phyloP scores from a whole-genome alignment of 257 asterid species.

The Rauvolfia tetraphylla region DNA sequence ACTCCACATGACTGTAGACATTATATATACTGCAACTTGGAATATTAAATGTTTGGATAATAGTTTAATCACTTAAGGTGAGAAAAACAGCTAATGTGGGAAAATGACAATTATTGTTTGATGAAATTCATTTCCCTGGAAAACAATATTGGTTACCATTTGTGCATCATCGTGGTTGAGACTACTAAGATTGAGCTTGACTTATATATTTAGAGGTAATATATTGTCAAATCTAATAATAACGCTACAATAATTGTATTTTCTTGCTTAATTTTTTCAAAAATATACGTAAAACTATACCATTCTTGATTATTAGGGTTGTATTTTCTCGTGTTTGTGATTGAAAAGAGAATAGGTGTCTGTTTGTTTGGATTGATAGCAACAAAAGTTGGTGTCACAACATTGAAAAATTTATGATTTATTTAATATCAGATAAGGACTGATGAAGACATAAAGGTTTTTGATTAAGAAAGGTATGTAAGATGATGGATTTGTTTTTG shows the following conservation, averaged over 20 bases:
- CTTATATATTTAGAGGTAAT: background rate
- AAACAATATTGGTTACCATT: slow-evolving; percentile 10
- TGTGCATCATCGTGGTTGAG: slow-evolving; percentile 7
- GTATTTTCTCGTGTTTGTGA: background rate
- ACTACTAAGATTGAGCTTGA: slow-evolving; percentile 16
- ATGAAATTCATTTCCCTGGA: slow-evolving; percentile 7
- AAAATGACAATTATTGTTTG: slow-evolving; percentile 4
- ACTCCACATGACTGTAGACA: background rate
- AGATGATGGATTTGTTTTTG: slow-evolving; percentile 24
- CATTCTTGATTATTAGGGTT: background rate
- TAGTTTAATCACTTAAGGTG: background rate
- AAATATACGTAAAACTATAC: background rate
- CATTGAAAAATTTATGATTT: slow-evolving; percentile 21
- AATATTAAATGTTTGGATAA: slow-evolving; percentile 2
- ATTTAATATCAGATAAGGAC: slow-evolving; percentile 30
- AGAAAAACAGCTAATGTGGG: background rate
- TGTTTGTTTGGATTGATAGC: slow-evolving; percentile 32
- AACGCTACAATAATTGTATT: background rate
- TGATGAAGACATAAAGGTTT: slow-evolving; percentile 44
- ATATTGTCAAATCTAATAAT: background rate
- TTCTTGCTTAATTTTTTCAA: background rate
- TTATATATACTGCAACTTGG: slow-evolving; percentile 16
- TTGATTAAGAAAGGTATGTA: slow-evolving; percentile 27
- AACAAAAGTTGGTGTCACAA: slow-evolving; percentile 30
- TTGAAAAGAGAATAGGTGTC: slow-evolving; percentile 8